Evolutionary conservation across 2,329 filamentous ascomycete species (phyloP).

Genomic region (Alternaria ventricosa): DNA sequence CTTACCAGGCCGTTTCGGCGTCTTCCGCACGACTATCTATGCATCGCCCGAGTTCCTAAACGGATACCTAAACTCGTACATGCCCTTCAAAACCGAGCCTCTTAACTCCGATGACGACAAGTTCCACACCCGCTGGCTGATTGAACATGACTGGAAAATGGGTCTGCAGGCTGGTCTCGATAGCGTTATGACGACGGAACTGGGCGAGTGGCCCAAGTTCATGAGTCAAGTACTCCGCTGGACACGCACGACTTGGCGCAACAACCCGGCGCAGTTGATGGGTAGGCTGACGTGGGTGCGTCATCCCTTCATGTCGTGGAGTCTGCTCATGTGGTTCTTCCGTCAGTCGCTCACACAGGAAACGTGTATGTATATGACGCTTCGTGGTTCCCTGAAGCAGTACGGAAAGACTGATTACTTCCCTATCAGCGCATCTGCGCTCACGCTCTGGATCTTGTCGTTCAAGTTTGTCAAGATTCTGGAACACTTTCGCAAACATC

Average conservation of each 20-base stretch:
- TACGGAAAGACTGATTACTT: neutral
- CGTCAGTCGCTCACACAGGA: neutral
- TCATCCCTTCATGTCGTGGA: neutral
- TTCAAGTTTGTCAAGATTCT: neutral
- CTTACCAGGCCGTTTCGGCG: constrained; percentile 2
- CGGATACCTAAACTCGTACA: neutral
- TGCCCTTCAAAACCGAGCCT: neutral
- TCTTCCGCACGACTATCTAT: neutral
- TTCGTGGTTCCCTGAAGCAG: neutral
- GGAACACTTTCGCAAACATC: neutral
- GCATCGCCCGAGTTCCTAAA: neutral
- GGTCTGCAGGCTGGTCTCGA: neutral
- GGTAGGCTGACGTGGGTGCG: neutral
- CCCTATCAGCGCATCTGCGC: accelerated
- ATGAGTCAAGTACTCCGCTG: neutral
- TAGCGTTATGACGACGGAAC: neutral
- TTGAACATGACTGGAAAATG: neutral
- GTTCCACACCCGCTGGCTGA: neutral
- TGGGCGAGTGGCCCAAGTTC: neutral
- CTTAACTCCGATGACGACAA: neutral
- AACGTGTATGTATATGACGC: neutral
- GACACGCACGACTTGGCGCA: neutral
- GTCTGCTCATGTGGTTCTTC: neutral
- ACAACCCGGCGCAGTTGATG: neutral
- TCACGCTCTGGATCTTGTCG: neutral